Evolutionary conservation across 192 early-diverging fungal species (phyloP).

Genomic region (Pilobolus umbonatus): DNA sequence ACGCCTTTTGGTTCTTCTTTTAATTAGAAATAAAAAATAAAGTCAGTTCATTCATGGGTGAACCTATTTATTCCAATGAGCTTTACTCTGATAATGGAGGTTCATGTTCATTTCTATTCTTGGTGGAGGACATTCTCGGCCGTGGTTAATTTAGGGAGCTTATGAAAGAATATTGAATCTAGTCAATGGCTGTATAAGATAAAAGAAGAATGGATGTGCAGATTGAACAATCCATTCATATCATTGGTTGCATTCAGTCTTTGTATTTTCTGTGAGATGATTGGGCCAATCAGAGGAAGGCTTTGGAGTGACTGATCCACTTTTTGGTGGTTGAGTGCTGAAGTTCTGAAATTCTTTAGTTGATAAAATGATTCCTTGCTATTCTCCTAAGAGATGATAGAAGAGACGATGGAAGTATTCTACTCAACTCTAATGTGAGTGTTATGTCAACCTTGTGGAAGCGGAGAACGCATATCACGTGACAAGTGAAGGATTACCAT

Average conservation of each 20-base stretch:
- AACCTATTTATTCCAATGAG: background rate
- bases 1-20: conserved; percentile 7
- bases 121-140: background rate
- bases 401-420: too few species aligned
- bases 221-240: background rate
- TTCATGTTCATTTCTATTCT: background rate
- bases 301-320: too few species aligned
- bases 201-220: background rate
- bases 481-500: too few species aligned
- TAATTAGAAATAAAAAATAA: background rate
- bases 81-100: background rate
- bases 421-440: too few species aligned
- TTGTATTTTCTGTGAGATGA: too few species aligned
- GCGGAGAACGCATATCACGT: too few species aligned
- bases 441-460: too few species aligned
- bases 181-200: background rate
- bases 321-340: too few species aligned
- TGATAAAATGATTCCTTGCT: too few species aligned
- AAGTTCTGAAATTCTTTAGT: too few species aligned
- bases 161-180: background rate
- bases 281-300: too few species aligned
- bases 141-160: background rate
- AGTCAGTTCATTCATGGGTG: background rate
- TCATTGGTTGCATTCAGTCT: background rate
- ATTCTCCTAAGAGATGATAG: too few species aligned